A percentile compares a stretch with the other conserved stretches of the same genome.
Evolutionary conservation across 2,329 filamentous ascomycete species (phyloP).

Genomic region (Botrytis paeoniae): DNA sequence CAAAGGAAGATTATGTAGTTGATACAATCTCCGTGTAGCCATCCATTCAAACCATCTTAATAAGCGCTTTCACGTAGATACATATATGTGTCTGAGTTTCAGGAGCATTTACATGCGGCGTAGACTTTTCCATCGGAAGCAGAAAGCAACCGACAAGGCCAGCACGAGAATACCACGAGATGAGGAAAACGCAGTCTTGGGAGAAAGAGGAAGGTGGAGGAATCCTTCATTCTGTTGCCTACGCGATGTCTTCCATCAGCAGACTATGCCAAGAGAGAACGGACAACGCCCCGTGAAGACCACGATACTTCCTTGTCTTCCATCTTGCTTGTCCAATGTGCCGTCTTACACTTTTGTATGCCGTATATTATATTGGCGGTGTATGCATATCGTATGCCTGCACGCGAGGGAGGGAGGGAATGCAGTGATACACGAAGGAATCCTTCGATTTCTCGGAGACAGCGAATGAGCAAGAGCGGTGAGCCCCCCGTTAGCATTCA

Average conservation of each 20-base stretch:
- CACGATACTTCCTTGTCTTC: background rate
- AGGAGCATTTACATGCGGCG: background rate
- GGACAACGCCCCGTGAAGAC: background rate
- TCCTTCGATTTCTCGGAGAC: background rate
- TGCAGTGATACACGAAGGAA: conserved; percentile 16
- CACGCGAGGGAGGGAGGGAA: background rate
- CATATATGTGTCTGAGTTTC: background rate
- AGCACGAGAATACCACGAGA: background rate
- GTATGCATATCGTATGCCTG: background rate
- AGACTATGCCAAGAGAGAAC: conserved; percentile 12
- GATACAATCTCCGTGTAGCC: conserved; percentile 9
- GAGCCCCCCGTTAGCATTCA: conserved; percentile 2
- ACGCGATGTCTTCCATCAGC: background rate
- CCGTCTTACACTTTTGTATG: conserved; percentile 18
- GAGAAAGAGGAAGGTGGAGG: conserved; percentile 17
- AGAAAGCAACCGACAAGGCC: background rate
- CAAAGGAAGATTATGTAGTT: conserved; percentile 7
- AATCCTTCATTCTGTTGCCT: conserved; percentile 9
- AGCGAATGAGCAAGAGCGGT: conserved; percentile 8
- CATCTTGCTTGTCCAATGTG: conserved; percentile 5
- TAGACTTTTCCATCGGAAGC: background rate
- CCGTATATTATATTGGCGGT: conserved; percentile 14
- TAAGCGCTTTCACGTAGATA: conserved; percentile 13
- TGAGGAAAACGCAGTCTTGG: background rate
- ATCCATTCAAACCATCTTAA: background rate